These are phyloP conservation scores for Trichoderma brevicompactum DNA, from an alignment of 2,329 filamentous ascomycete species.

Conservation along the genomic window DNA sequence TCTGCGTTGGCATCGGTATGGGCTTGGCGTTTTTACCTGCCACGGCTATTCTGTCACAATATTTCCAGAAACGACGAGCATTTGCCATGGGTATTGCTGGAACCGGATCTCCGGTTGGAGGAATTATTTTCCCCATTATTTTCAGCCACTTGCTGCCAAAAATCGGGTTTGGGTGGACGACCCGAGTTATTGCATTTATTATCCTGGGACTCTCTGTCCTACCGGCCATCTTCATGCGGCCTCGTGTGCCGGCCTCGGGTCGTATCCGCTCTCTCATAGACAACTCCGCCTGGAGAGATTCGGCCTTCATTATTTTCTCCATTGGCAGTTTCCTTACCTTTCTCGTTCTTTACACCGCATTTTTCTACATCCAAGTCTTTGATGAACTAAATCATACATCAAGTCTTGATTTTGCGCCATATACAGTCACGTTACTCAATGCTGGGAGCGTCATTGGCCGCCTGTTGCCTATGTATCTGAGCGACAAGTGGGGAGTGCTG, in stretches of 20 bases:
- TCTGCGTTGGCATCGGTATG: neutral
- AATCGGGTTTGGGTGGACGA: slow-evolving; percentile 44
- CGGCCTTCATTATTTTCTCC: neutral
- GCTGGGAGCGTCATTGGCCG: slow-evolving; percentile 52
- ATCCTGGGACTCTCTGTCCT: slow-evolving; percentile 39
- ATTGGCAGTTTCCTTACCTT: neutral
- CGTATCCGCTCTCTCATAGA: neutral
- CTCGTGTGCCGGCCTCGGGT: neutral
- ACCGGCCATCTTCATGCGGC: slow-evolving; percentile 36
- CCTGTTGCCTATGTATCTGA: slow-evolving; percentile 46
- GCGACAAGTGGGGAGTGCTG: slow-evolving; percentile 43
- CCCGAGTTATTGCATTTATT: slow-evolving; percentile 40
- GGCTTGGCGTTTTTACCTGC: slow-evolving; percentile 37
- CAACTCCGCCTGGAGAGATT: neutral
- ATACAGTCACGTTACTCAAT: slow-evolving; percentile 53
- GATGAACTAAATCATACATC: slow-evolving; percentile 36
- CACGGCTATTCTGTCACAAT: slow-evolving; percentile 41
- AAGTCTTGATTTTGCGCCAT: slow-evolving; percentile 43
- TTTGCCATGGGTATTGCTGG: slow-evolving; percentile 43
- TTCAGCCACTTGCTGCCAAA: slow-evolving; percentile 40
- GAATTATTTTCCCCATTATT: slow-evolving; percentile 44
- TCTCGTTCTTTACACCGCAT: neutral
- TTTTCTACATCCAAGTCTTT: slow-evolving; percentile 2
- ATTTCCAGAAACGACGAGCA: slow-evolving; percentile 39
- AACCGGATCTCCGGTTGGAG: slow-evolving; percentile 33